These are phyloP conservation scores for Trichocladium antarcticum DNA, from an alignment of 495 filamentous ascomycete species.

Conservation along the genomic window DNA sequence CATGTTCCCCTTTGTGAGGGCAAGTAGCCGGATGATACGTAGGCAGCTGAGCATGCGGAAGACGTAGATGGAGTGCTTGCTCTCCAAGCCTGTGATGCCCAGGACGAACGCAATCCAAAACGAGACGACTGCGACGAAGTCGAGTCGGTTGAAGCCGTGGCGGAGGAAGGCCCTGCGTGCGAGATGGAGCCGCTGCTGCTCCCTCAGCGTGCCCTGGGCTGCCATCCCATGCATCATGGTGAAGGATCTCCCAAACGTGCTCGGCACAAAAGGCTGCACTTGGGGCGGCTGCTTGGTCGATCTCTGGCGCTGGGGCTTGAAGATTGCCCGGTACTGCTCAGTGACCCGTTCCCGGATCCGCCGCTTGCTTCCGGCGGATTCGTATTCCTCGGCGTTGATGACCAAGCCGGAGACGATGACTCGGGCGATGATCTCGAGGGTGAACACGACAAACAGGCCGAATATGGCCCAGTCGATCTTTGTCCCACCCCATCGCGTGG, in stretches of 20 bases:
- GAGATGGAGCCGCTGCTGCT: constrained; percentile 72
- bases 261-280: constrained; percentile 39
- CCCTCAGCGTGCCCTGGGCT: constrained; percentile 49
- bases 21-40: constrained; percentile 77
- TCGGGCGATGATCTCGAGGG: constrained; percentile 68
- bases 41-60: constrained; percentile 95
- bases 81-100: constrained; percentile 54
- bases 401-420: constrained; percentile 88
- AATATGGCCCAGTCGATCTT: constrained; percentile 72
- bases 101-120: constrained; percentile 86
- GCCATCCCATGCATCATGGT: constrained; percentile 54
- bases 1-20: constrained; percentile 82
- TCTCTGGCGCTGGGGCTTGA: constrained; percentile 64
- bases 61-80: constrained; percentile 60
- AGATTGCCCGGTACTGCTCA: constrained; percentile 63
- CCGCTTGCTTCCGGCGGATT: constrained; percentile 59
- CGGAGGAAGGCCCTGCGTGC: constrained; percentile 87
- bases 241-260: constrained; percentile 72
- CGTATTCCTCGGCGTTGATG: constrained; percentile 77
- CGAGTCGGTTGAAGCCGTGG: constrained; percentile 88
- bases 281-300: constrained; percentile 41
- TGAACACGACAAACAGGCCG: constrained; percentile 81
- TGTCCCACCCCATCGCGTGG: constrained; percentile 49
- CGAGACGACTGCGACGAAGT: constrained; percentile 91
- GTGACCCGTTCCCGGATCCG: constrained; percentile 62